Conservation (phyloP, 345 rosid species). For the Barbarea vulgaris region DNA sequence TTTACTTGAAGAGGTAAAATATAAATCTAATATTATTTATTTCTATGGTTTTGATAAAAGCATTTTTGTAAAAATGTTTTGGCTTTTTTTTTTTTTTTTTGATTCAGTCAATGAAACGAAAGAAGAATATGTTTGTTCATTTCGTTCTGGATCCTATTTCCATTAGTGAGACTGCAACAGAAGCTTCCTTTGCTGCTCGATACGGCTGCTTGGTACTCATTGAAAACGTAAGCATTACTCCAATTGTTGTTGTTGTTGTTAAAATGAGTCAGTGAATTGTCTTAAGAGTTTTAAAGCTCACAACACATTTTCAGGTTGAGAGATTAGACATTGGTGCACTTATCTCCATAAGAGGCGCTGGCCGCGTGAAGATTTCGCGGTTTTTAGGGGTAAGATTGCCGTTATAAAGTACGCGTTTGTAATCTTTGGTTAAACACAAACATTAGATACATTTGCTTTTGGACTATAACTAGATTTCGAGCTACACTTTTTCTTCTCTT, state of each 20-base stretch:
- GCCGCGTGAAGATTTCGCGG: slow-evolving; percentile 61
- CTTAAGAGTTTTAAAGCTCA: slow-evolving; percentile 3
- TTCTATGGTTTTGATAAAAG: background rate
- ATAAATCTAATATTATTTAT: too few species aligned
- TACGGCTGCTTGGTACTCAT: slow-evolving; percentile 73
- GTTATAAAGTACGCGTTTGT: background rate
- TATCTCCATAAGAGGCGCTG: slow-evolving; percentile 67
- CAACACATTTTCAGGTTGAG: slow-evolving; percentile 55
- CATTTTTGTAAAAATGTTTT: background rate
- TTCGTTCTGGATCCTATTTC: slow-evolving; percentile 75
- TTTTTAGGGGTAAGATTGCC: slow-evolving; percentile 52
- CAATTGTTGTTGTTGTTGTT: background rate
- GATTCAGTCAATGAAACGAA: slow-evolving; percentile 54
- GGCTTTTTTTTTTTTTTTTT: slow-evolving; percentile 1
- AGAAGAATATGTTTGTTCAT: slow-evolving; percentile 72
- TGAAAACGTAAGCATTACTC: slow-evolving; percentile 60
- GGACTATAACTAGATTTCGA: background rate
- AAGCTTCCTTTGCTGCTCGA: slow-evolving; percentile 77
- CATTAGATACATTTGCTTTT: background rate
- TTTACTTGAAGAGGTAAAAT: slow-evolving; percentile 71
- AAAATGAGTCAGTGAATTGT: background rate
- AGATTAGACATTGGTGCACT: slow-evolving; percentile 74
- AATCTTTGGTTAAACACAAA: background rate
- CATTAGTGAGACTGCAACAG: slow-evolving; percentile 56
- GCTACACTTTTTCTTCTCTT: too few species aligned